Percentiles rank a stretch among this genome's conserved stretches.
Evolutionary conservation across 768 basidiomycete species (phyloP).

Genomic region (Lactifluus volemus): DNA sequence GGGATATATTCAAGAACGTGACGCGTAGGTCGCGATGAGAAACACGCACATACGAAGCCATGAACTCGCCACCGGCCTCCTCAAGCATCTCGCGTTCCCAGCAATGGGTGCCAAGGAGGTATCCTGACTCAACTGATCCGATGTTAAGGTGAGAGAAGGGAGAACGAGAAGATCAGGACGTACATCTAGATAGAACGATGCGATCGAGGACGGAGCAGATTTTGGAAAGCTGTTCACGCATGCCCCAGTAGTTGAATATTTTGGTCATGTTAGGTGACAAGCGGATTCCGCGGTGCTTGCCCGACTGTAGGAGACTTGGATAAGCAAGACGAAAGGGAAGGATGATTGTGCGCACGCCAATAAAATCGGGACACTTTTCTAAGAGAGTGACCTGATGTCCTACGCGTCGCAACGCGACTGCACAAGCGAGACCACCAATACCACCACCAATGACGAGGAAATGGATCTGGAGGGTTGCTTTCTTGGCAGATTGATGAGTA

Average conservation of each 20-base stretch:
- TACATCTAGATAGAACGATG: slow-evolving; percentile 23
- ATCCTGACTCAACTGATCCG: slow-evolving; percentile 12
- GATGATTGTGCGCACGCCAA: slow-evolving; percentile 20
- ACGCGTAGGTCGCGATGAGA: not conserved
- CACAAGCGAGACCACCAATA: slow-evolving; percentile 29
- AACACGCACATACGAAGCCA: slow-evolving; percentile 24
- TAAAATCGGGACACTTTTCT: slow-evolving; percentile 25
- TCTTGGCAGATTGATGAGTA: slow-evolving; percentile 11
- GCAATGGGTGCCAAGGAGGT: slow-evolving; percentile 24
- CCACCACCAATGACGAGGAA: slow-evolving; percentile 30
- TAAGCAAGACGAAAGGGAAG: not conserved
- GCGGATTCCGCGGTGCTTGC: slow-evolving; percentile 23
- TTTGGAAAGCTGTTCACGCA: slow-evolving; percentile 23
- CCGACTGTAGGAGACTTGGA: not conserved
- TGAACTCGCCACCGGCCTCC: slow-evolving; percentile 27
- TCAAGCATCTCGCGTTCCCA: slow-evolving; percentile 26
- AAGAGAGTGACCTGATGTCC: slow-evolving; percentile 32
- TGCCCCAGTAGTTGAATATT: slow-evolving; percentile 31
- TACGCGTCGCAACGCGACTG: slow-evolving; percentile 27
- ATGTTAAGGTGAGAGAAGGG: not conserved
- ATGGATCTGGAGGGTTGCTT: slow-evolving; percentile 21
- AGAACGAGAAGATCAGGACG: not conserved
- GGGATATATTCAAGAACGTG: not conserved
- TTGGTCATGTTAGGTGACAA: slow-evolving; percentile 32
- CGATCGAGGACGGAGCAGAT: slow-evolving; percentile 21